Evolutionary conservation across 169 alveolate species (phyloP).

Genomic region (Eimeria zaria): DNA sequence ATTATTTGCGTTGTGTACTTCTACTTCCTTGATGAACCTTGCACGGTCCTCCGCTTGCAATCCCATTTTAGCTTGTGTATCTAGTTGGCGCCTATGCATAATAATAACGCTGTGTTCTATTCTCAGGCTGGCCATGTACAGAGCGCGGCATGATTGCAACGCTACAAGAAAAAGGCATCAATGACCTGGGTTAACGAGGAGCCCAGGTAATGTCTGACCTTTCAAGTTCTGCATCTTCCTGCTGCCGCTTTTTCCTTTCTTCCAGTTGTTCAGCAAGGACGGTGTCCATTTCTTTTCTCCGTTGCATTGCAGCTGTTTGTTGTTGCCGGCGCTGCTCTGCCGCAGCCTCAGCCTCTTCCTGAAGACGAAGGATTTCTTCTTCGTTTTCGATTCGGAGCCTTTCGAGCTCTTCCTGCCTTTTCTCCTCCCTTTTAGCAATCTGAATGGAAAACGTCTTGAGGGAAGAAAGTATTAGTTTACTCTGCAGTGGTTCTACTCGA

Average conservation of each 20-base stretch:
- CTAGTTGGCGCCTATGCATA: slow-evolving; percentile 29
- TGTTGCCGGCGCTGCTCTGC: slow-evolving; percentile 46
- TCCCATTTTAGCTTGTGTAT: slow-evolving; percentile 40
- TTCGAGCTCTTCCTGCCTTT: slow-evolving; percentile 37
- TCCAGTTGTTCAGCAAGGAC: slow-evolving; percentile 38
- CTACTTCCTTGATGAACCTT: slow-evolving; percentile 9
- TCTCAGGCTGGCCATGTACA: not conserved
- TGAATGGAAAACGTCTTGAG: not conserved
- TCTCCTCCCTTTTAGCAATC: slow-evolving; percentile 30
- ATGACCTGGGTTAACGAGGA: not conserved
- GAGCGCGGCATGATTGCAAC: not conserved
- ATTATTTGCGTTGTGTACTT: slow-evolving; percentile 24
- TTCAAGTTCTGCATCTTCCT: slow-evolving; percentile 70
- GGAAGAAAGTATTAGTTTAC: not conserved
- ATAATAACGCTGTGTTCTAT: not conserved
- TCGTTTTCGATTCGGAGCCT: slow-evolving; percentile 45
- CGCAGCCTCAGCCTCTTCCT: slow-evolving; percentile 51
- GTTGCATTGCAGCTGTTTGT: not conserved
- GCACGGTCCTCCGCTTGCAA: slow-evolving; percentile 56
- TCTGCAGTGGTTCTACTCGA: not conserved
- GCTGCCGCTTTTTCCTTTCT: not conserved
- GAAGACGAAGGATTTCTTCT: slow-evolving; percentile 25
- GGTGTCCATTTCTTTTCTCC: slow-evolving; percentile 55
- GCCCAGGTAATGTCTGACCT: slow-evolving; percentile 20
- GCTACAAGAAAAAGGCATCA: not conserved